Base-by-base conservation (phyloP, 2,329 filamentous ascomycete species). In the Grosmannia huntii region DNA sequence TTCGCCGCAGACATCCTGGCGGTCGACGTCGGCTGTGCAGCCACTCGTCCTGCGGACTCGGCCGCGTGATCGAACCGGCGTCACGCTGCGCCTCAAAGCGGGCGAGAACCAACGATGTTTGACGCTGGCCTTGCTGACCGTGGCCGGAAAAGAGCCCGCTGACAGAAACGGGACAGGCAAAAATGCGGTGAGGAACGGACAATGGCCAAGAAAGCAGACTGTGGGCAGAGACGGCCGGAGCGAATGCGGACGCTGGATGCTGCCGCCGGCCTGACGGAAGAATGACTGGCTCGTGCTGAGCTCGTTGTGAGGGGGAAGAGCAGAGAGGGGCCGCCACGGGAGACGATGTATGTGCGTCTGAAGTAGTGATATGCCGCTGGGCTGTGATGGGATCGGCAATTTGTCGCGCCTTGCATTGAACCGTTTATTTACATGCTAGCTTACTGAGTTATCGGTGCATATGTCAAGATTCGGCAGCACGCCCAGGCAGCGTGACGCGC, bases 1-100 rank as follows among this genome's bases (percentile, higher is more conserved):
- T 84, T 83, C 66, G 76, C 75, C 7, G 76, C 75, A 70, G 80
- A 81, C 78, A 79, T 81, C 70, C 66, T 73, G 74, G 66, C 66
- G 66, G 62, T 64, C 63, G 61, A 60, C 63, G 44, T 16, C 23
- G 36, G 14, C 36, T 38, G 4, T 38, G 12, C 36, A 16, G 6
- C 36, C 36, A 25, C 21, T 49, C 23, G 46, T 49, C 44, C 21
- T 25, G 52, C 33, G 21, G 33, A 55, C 53, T 55, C 53, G 53
- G 36, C 53, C 53, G 53, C 53, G 53, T 23, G 31, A 31, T 31
- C 50, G 28, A 33, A 52, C 28, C 46, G 23, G 50, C 50, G 16
- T 33, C 50, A 19, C 50, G 25, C 25, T 52, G 50, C 5, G 27
- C 25, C 25, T 49, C n/a, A n/a, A n/a, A n/a, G n/a, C n/a, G n/a